Conservation (phyloP, 306 rosid genomes). For the Begonia loranthoides region DNA sequence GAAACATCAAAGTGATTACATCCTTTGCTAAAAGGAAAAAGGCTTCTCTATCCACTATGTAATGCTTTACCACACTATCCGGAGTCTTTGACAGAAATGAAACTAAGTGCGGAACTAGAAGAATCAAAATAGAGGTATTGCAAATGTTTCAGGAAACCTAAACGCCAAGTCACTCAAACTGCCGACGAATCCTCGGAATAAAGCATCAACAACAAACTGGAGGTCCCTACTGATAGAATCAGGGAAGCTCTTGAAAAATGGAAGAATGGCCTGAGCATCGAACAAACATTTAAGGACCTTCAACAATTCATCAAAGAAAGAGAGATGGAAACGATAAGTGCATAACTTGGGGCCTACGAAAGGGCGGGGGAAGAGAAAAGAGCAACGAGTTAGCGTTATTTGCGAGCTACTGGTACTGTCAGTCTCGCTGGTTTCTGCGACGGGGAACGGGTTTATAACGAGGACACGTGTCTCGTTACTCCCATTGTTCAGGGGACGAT, state of each 20-base stretch:
- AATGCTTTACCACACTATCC: constrained; percentile 9
- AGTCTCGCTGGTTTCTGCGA: too few species aligned
- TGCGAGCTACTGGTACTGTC: too few species aligned
- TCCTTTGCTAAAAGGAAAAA: constrained; percentile 90
- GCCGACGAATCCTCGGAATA: constrained; percentile 54
- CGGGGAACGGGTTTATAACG: too few species aligned
- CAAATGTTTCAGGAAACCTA: constrained; percentile 27
- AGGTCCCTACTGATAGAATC: constrained; percentile 48
- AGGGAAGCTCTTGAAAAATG: constrained; percentile 53
- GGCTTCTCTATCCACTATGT: constrained; percentile 75
- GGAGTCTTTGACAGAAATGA: too few species aligned
- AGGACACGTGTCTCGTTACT: too few species aligned
- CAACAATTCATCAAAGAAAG: not conserved
- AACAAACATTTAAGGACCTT: not conserved
- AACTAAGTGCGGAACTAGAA: too few species aligned
- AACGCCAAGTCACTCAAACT: constrained; percentile 84
- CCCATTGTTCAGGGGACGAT: too few species aligned
- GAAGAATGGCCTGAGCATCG: constrained; percentile 48
- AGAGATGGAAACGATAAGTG: not conserved
- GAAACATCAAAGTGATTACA: constrained; percentile 61
- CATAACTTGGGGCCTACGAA: constrained; percentile 75
- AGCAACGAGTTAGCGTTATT: constrained; percentile 11
- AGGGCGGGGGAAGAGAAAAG: constrained; percentile 57
- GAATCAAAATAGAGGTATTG: too few species aligned
- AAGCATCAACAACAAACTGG: constrained; percentile 69